phyloP scores from a whole-genome alignment of 2,329 filamentous ascomycete genomes.

The Fusarium napiforme region DNA sequence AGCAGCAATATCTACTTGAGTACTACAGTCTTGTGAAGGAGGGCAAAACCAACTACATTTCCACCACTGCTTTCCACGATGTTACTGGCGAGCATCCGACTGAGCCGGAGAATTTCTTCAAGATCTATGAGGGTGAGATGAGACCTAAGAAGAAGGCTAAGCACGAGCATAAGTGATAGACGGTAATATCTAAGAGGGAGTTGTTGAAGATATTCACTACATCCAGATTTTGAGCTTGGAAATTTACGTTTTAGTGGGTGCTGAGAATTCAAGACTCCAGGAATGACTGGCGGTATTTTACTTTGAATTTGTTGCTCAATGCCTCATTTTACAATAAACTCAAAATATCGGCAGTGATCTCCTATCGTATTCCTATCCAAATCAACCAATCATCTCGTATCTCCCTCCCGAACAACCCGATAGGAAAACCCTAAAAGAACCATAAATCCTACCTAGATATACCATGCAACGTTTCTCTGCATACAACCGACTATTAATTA shows the following conservation, averaged over 20 bases:
- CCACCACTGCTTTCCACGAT: neutral
- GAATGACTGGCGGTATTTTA: too few relatives aligned
- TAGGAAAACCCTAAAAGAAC: neutral
- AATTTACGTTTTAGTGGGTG: too few relatives aligned
- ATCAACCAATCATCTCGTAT: neutral
- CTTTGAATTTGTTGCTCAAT: neutral
- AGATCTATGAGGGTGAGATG: conserved; percentile 16
- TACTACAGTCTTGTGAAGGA: conserved; percentile 24
- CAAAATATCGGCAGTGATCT: neutral
- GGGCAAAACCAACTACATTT: conserved; percentile 19
- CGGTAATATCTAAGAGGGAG: rapidly evolving
- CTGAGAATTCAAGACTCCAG: too few relatives aligned
- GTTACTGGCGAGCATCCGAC: conserved; percentile 14
- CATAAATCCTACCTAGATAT: neutral
- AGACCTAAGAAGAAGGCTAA: conserved; percentile 22
- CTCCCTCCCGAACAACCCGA: neutral
- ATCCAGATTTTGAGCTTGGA: rapidly evolving
- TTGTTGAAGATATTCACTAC: rapidly evolving
- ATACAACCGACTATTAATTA: neutral
- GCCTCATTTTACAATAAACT: neutral
- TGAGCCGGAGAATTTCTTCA: conserved; percentile 10
- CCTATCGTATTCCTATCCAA: neutral
- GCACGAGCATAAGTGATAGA: neutral
- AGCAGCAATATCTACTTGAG: conserved; percentile 14
- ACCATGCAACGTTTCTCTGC: neutral